Conservation (phyloP, 345 rosid species). For the Balakata baccata region DNA sequence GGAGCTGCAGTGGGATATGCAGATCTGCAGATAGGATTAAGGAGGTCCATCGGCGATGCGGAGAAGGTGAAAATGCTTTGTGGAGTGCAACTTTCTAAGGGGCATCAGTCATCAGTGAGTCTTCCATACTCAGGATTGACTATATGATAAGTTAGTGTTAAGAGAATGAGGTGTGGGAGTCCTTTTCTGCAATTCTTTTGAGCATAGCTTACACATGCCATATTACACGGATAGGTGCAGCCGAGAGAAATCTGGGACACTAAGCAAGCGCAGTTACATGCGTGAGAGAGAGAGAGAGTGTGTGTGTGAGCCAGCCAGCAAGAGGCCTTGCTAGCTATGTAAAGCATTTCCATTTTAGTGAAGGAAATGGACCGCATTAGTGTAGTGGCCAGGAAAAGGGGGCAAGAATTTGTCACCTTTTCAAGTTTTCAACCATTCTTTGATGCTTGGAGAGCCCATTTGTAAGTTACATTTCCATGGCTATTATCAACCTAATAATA, state of each 20-base stretch:
- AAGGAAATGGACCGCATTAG: constrained; percentile 24
- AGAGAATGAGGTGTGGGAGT: constrained; percentile 16
- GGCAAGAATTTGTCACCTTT: constrained; percentile 14
- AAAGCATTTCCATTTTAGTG: constrained; percentile 34
- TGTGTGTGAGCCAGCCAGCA: neutral
- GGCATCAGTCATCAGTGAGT: neutral
- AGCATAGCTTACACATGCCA: constrained; percentile 25
- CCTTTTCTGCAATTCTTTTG: constrained; percentile 19
- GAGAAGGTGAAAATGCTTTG: constrained; percentile 85
- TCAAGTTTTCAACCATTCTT: constrained; percentile 32
- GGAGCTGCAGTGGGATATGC: constrained; percentile 98
- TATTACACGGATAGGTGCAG: constrained; percentile 4
- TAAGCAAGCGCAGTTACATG: neutral
- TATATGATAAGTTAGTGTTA: neutral
- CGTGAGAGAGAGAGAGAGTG: constrained; percentile 3
- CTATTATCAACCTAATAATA: constrained; percentile 33
- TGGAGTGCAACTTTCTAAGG: constrained; percentile 73
- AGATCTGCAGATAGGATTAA: constrained; percentile 78
- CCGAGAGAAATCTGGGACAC: constrained; percentile 8
- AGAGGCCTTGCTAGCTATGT: constrained; percentile 20
- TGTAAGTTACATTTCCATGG: constrained; percentile 39
- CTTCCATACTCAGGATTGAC: constrained; percentile 43
- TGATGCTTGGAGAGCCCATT: constrained; percentile 41
- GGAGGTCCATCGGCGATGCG: constrained; percentile 88
- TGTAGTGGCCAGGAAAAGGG: constrained; percentile 14